Percentiles rank a stretch among this genome's conserved stretches.
phyloP scores from a whole-genome alignment of 257 asterid genomes.

The Plantago major region DNA sequence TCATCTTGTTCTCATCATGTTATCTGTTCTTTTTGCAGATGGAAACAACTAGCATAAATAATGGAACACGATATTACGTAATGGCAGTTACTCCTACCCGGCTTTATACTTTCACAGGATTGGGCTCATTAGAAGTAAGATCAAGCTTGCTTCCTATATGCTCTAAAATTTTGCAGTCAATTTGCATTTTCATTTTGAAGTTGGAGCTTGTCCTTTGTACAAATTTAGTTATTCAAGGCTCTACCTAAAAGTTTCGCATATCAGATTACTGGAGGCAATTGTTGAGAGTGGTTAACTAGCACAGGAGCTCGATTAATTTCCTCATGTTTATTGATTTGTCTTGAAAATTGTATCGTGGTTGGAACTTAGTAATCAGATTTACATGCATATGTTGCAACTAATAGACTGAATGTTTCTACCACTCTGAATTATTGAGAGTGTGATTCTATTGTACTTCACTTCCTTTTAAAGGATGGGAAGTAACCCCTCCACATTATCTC shows the following conservation, averaged over 20 bases:
- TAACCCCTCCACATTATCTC: no score
- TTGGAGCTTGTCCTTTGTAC: constrained; percentile 7
- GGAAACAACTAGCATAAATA: constrained; percentile 66
- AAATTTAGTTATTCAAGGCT: background rate
- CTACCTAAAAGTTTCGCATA: background rate
- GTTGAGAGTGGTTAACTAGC: background rate
- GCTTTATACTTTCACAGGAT: constrained; percentile 91
- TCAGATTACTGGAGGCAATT: no score
- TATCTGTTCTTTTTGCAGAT: constrained; percentile 45
- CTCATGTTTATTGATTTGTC: no score
- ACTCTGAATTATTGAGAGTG: no score
- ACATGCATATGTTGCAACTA: no score
- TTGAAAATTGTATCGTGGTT: no score
- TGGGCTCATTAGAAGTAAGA: constrained; percentile 82
- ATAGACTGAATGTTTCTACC: no score
- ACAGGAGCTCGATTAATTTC: background rate
- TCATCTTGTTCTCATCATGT: constrained; percentile 17
- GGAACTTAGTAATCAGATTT: no score
- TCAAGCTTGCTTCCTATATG: constrained; percentile 15
- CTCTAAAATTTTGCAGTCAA: background rate
- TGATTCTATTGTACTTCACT: no score
- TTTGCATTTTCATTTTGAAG: background rate
- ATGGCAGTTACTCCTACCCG: constrained; percentile 99
- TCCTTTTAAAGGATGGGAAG: no score
- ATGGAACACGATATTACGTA: constrained; percentile 76